Evolutionary conservation across 164 flowering plant genomes (phyloP), one percentile per base, ranked within the genome.

Genomic region (Aristolochia contorta): DNA sequence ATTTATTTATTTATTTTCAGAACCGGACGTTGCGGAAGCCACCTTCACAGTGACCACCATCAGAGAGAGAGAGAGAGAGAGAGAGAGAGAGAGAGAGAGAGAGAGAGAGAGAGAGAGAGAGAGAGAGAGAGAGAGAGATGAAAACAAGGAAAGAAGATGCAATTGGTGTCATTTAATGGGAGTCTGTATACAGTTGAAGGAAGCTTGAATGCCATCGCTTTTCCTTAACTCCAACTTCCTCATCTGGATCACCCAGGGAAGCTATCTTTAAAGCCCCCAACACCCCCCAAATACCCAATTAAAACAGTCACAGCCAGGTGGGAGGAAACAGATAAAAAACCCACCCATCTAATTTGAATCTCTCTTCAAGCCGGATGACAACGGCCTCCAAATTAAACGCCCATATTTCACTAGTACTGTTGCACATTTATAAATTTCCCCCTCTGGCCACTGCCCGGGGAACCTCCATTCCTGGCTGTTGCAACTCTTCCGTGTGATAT

Each of bases 221-320:
- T 73, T 74, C 55, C 74, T 74, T 77, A 75, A 80, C 78, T 77
- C 74, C 78, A 74, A 68, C 80, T 72, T 79, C 83, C 79, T 24
- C 61, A 75, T 66, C 71, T 76, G 74, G 80, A 69, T 80, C 77
- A 67, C 75, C 70, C 70, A 67, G 70, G 64, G 66, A 73, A 63
- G 71, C 52, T 67, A 45, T 59, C 70, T 71, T 76, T 63, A 76
- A 78, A 70, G 80, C 79, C 66, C 75, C 76, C 80, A 78, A 76
- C 80, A 70, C 73, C 77, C 73, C 23, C 56, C 41, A 48, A 59
- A 48, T 56, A 41, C 61, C 37, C 54, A 52, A 46, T 47, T 66
- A 70, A 70, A 37, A 55, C 67, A 63, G 45, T 54, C 56, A 58
- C 73, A 67, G 48, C 66, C 63, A 64, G 67, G 65, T 62, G 65